Conservation (phyloP, 345 rosid species). For the Bretschneidera sinensis region DNA sequence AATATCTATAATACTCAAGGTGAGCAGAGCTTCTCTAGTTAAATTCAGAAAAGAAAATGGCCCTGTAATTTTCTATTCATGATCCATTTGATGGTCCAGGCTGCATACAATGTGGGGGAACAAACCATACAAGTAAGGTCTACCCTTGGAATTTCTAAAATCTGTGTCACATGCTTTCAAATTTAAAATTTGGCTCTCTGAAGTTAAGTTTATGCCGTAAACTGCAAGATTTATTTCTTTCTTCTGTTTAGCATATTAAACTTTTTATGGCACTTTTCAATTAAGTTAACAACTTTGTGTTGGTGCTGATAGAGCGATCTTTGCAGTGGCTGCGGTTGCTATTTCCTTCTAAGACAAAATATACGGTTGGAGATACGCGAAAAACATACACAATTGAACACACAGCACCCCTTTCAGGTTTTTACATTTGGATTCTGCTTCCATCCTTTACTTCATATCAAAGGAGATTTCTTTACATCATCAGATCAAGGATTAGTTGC, state of each 20-base stretch:
- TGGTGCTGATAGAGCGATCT: too few relatives aligned
- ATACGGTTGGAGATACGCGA: slow-evolving; percentile 51
- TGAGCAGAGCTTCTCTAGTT: slow-evolving; percentile 18
- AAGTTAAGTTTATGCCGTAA: slow-evolving; percentile 2
- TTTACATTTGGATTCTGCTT: too few relatives aligned
- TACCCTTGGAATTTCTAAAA: neutral
- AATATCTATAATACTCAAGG: slow-evolving; percentile 63
- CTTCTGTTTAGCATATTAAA: too few relatives aligned
- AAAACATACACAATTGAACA: slow-evolving; percentile 48
- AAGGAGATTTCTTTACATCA: too few relatives aligned
- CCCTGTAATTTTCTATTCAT: slow-evolving; percentile 5
- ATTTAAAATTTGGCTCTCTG: neutral
- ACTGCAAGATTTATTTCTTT: too few relatives aligned
- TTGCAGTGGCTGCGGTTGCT: slow-evolving; percentile 63
- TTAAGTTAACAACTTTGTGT: too few relatives aligned
- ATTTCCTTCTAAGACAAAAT: slow-evolving; percentile 50
- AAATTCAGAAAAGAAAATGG: neutral
- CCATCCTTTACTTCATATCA: too few relatives aligned
- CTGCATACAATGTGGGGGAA: slow-evolving; percentile 80
- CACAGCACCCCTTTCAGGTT: slow-evolving; percentile 68
- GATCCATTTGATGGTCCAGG: slow-evolving; percentile 33
- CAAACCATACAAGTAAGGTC: slow-evolving; percentile 55
- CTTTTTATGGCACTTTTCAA: too few relatives aligned
- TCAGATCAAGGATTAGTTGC: too few relatives aligned
- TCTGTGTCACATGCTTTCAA: neutral